phyloP scores from a whole-genome alignment of 257 asterid genomes.

The Fraxinus excelsior region DNA sequence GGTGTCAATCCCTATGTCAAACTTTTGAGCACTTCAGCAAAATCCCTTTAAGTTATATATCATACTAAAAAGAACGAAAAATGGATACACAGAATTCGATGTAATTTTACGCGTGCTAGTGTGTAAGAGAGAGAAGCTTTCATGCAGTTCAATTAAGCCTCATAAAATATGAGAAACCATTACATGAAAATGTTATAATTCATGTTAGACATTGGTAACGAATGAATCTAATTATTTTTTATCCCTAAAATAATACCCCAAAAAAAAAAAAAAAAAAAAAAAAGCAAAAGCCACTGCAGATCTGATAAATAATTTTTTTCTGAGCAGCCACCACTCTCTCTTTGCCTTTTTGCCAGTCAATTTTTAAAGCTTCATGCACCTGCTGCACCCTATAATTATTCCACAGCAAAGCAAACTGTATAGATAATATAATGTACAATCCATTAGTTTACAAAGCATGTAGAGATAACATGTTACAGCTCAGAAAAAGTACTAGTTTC shows the following conservation, averaged over 20 bases:
- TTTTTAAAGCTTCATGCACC: slow-evolving; percentile 26
- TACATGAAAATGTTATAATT: slow-evolving; percentile 33
- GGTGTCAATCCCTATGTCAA: too few species aligned
- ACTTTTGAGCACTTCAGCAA: too few species aligned
- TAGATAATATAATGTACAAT: not conserved
- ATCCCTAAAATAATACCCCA: slow-evolving; percentile 27
- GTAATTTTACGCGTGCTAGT: too few species aligned
- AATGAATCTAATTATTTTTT: slow-evolving; percentile 56
- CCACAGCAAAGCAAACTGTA: slow-evolving; percentile 86
- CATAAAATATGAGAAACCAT: slow-evolving; percentile 43
- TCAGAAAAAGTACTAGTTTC: slow-evolving; percentile 2
- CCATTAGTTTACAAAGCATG: too few species aligned
- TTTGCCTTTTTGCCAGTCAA: not conserved
- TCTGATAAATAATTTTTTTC: slow-evolving; percentile 56
- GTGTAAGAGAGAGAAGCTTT: too few species aligned
- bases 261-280: slow-evolving; percentile 13
- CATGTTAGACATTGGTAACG: slow-evolving; percentile 57
- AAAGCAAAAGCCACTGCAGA: slow-evolving; percentile 54
- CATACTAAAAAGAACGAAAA: too few species aligned
- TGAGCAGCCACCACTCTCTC: slow-evolving; percentile 62
- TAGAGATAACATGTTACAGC: not conserved
- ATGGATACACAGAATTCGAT: too few species aligned
- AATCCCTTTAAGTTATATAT: too few species aligned
- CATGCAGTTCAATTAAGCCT: slow-evolving; percentile 26
- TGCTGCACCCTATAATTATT: slow-evolving; percentile 44